Evolutionary conservation across 306 rosid genomes (phyloP).

Genomic region (Cicer chorassanicum): DNA sequence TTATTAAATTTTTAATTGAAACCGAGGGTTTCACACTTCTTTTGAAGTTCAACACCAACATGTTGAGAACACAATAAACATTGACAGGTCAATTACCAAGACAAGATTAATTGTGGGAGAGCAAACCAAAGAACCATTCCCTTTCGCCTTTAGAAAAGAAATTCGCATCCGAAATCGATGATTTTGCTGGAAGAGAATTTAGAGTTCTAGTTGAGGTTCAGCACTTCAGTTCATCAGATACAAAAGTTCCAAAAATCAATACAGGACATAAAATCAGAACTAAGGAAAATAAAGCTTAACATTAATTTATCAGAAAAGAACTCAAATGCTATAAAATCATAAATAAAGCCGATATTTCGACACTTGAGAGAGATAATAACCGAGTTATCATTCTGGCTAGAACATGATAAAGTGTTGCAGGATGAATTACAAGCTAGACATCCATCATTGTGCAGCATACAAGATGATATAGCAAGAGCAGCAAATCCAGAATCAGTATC

Average conservation of each 20-base stretch:
- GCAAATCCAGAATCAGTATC: slow-evolving; percentile 43
- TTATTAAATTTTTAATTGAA: no score
- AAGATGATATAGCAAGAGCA: slow-evolving; percentile 68
- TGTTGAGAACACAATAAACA: slow-evolving; percentile 26
- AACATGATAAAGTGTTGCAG: slow-evolving; percentile 62
- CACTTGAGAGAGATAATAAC: slow-evolving; percentile 84
- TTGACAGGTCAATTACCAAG: slow-evolving; percentile 24
- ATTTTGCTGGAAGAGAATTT: no score
- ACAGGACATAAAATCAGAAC: slow-evolving; percentile 67
- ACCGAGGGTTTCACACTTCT: not conserved
- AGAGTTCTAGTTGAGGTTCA: slow-evolving; percentile 90
- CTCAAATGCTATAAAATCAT: slow-evolving; percentile 52
- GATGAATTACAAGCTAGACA: slow-evolving; percentile 71
- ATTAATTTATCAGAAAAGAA: slow-evolving; percentile 46
- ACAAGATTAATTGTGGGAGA: slow-evolving; percentile 37
- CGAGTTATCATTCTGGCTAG: no score
- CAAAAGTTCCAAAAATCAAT: slow-evolving; percentile 73
- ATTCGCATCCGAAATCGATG: slow-evolving; percentile 67
- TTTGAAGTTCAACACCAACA: slow-evolving; percentile 41
- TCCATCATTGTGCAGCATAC: slow-evolving; percentile 64
- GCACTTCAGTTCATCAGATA: slow-evolving; percentile 93
- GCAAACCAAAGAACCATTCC: slow-evolving; percentile 32
- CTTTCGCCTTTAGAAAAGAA: slow-evolving; percentile 63
- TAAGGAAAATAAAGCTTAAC: slow-evolving; percentile 48
- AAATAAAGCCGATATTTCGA: slow-evolving; percentile 63